Evolutionary conservation across 2,329 filamentous ascomycete genomes (phyloP), one percentile per base, ranked within the genome.

Genomic region (Phoma herbarum): DNA sequence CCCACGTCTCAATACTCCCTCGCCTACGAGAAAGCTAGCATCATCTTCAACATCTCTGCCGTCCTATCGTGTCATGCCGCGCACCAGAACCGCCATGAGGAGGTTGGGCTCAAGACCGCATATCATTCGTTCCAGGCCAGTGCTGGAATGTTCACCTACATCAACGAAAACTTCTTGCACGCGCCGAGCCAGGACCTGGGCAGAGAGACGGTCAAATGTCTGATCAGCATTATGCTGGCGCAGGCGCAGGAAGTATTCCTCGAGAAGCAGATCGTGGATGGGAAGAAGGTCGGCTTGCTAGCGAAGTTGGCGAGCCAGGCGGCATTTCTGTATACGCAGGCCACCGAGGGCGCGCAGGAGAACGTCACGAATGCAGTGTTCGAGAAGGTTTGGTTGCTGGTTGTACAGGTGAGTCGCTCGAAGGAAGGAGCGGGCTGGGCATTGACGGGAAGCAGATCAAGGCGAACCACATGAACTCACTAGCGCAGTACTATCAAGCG

Each of bases 101-200:
- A 99, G 73, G 86, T 90, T 6, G 94, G 94, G 31, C 86, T 98
- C 75, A 99, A 99, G 81, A 94, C 93, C 14, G 92, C 95, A 18
- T 99, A 98, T 76, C 94, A 99, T 78, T 97, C 93, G 20, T 98
- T 98, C 81, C 95, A 99, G 78, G 95, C 95, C 39, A 93, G 94
- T 8, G 95, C 95, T 10, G 95, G 95, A 81, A 99, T 99, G 95
- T 99, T 98, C 78, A 98, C 94, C 52, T 99, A 99, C 73, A 99
- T 99, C 81, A 99, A 99, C 79, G 95, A 99, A 80, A 99, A 99
- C 80, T 99, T 99, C 76, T 83, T 99, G 33, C 95, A 99, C 72
- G 95, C 95, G 1, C 95, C 96, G 0, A 97, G 93, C 9, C 93
- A 92, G n/a, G 95, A 99, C 73, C 80, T 99, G 46, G 98, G 93